A percentile compares a stretch with the other conserved stretches of the same genome.
phyloP scores from a whole-genome alignment of 73 alveolate genomes.

The Uronychia setigera region DNA sequence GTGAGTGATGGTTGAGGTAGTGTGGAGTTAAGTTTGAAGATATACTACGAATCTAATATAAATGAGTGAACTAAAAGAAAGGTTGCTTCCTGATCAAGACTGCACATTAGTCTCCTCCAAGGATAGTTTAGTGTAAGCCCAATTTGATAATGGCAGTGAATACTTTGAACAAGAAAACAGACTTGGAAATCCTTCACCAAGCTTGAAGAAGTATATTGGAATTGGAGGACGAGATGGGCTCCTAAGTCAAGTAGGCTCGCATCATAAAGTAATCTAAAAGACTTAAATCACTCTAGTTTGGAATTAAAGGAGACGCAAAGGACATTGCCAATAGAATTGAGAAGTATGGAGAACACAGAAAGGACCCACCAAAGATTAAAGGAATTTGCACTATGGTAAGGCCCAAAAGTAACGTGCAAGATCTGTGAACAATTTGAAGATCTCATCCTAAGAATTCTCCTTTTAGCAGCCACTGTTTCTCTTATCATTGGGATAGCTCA shows the following conservation, averaged over 20 bases:
- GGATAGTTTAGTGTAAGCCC: neutral
- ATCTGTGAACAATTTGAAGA: constrained; percentile 95
- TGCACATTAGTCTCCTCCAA: neutral
- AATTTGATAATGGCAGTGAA: neutral
- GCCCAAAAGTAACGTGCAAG: constrained; percentile 1
- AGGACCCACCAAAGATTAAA: constrained; percentile 13
- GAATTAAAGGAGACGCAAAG: neutral
- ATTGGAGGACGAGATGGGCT: constrained; percentile 22
- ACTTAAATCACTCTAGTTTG: neutral
- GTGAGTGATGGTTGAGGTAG: no score
- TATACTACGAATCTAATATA: no score
- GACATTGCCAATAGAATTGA: constrained; percentile 35
- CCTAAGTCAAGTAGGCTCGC: constrained; percentile 7
- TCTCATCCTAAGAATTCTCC: constrained; percentile 86
- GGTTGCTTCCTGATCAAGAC: neutral
- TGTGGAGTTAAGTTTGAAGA: no score
- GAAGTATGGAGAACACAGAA: constrained; percentile 47
- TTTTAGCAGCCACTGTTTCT: constrained; percentile 95
- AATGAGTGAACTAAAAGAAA: neutral
- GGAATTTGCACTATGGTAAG: constrained; percentile 30
- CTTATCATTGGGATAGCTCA: constrained; percentile 91
- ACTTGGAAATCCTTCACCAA: neutral
- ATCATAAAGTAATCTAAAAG: neutral
- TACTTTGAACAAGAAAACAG: neutral
- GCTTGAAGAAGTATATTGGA: neutral